phyloP scores from a whole-genome alignment of 352 stramenopile genomes.

The Phytophthora macrochlamydospora region DNA sequence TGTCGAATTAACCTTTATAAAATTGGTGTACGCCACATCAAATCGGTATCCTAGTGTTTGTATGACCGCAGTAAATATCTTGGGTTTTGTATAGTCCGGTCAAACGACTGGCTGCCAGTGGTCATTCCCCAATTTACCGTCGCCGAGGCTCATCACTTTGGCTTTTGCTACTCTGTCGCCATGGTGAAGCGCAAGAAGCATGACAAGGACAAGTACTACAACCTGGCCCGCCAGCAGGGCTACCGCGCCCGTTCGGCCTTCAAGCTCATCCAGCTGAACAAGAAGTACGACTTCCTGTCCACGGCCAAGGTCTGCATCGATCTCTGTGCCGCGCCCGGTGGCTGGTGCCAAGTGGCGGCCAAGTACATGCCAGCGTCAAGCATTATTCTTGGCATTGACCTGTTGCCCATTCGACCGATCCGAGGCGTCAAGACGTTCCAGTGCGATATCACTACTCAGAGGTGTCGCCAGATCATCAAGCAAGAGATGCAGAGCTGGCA shows the following conservation, averaged over 20 bases:
- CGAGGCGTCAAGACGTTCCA: constrained; percentile 97
- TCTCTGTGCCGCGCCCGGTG: constrained; percentile 98
- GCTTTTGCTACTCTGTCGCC: constrained; percentile 5
- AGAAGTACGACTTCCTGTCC: constrained; percentile 98
- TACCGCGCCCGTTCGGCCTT: constrained; percentile 98
- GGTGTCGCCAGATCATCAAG: constrained; percentile 91
- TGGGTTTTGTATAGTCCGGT: background rate
- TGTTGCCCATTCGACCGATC: constrained; percentile 98
- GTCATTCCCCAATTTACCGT: constrained; percentile 17
- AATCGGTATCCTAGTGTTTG: background rate
- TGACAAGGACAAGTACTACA: constrained; percentile 99
- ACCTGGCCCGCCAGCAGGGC: constrained; percentile 98
- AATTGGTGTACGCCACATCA: no score
- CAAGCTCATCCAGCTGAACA: constrained; percentile 99
- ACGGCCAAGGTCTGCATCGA: constrained; percentile 98
- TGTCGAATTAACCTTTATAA: no score
- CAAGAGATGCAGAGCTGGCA: constrained; percentile 93
- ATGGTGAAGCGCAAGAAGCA: constrained; percentile 98
- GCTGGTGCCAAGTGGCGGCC: constrained; percentile 95
- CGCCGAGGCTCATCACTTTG: constrained; percentile 3
- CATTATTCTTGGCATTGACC: constrained; percentile 98
- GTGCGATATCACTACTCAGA: constrained; percentile 94
- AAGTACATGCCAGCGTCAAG: constrained; percentile 94
- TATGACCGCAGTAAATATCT: background rate
- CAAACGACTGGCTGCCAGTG: background rate